These are phyloP conservation scores for Boletus tylopilopsis DNA, from an alignment of 768 basidiomycete genomes.

Conservation along the genomic window DNA sequence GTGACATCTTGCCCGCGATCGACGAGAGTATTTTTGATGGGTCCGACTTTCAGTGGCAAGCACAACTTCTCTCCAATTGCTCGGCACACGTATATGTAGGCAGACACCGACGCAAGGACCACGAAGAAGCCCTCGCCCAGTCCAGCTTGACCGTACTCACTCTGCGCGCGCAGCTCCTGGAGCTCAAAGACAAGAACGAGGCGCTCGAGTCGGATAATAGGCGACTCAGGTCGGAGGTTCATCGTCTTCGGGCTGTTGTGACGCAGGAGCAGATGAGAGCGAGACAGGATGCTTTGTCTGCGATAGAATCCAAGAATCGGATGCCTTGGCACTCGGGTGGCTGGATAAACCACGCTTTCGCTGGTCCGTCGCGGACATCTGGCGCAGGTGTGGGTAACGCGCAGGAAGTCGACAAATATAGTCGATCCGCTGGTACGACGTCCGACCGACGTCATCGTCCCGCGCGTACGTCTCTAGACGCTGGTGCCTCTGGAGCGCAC, in stretches of 20 bases:
- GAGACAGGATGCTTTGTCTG: not conserved
- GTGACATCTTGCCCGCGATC: slow-evolving; percentile 41
- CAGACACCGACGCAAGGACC: slow-evolving; percentile 17
- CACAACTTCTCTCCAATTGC: slow-evolving; percentile 56
- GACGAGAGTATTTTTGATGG: slow-evolving; percentile 44
- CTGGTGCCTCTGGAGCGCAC: slow-evolving; percentile 7
- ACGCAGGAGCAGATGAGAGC: slow-evolving; percentile 10
- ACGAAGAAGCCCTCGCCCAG: slow-evolving; percentile 40
- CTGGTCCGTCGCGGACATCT: slow-evolving; percentile 22
- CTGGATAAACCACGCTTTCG: slow-evolving; percentile 14
- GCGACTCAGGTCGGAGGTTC: slow-evolving; percentile 26
- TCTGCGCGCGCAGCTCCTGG: slow-evolving; percentile 38
- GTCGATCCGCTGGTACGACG: not conserved
- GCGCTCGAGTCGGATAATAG: slow-evolving; percentile 22
- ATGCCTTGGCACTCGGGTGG: not conserved
- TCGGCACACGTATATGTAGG: slow-evolving; percentile 56
- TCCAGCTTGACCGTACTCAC: slow-evolving; percentile 48
- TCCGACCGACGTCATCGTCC: not conserved
- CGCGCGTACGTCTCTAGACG: not conserved
- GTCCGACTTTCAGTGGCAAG: slow-evolving; percentile 55
- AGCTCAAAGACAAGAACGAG: slow-evolving; percentile 33
- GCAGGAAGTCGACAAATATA: not conserved
- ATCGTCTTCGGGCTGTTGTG: slow-evolving; percentile 12
- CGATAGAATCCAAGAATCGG: not conserved
- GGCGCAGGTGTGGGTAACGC: not conserved